Evolutionary conservation across 805 yeast species (phyloP).

Genomic region (Jamesozyma spencerorum): DNA sequence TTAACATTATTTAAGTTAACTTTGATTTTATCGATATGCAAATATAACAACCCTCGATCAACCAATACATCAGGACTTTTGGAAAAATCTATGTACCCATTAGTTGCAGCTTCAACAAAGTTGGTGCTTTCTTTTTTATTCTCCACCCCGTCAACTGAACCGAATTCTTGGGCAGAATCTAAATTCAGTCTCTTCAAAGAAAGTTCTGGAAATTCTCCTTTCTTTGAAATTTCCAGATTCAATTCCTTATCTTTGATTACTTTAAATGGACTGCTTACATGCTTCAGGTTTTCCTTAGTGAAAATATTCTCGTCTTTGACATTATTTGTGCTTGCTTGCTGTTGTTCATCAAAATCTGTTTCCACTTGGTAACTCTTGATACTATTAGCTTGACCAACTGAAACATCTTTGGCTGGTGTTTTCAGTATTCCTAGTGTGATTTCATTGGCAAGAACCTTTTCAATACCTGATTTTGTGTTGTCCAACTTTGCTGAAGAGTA

Average conservation of each 20-base stretch:
- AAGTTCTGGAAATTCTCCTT: neutral
- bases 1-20: conserved; percentile 40
- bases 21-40: conserved; percentile 40
- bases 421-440: conserved; percentile 9
- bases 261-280: conserved; percentile 26
- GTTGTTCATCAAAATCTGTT: conserved; percentile 2
- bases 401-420: conserved; percentile 17
- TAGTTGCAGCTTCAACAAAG: neutral
- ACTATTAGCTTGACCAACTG: conserved; percentile 16
- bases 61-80: neutral
- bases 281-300: conserved; percentile 1
- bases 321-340: neutral
- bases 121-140: neutral
- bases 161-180: too few species aligned
- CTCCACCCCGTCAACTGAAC: too few species aligned
- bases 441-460: conserved; percentile 13
- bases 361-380: conserved; percentile 17
- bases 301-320: conserved; percentile 2
- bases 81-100: too few species aligned
- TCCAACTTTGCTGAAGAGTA: neutral
- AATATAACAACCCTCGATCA: conserved; percentile 42
- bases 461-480: neutral
- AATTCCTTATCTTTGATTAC: conserved; percentile 10
- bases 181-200: neutral
- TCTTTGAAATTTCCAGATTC: neutral